Evolutionary conservation across 2,329 filamentous ascomycete genomes (phyloP), one percentile per base, ranked within the genome.

Genomic region (Xylariaceae sp.): DNA sequence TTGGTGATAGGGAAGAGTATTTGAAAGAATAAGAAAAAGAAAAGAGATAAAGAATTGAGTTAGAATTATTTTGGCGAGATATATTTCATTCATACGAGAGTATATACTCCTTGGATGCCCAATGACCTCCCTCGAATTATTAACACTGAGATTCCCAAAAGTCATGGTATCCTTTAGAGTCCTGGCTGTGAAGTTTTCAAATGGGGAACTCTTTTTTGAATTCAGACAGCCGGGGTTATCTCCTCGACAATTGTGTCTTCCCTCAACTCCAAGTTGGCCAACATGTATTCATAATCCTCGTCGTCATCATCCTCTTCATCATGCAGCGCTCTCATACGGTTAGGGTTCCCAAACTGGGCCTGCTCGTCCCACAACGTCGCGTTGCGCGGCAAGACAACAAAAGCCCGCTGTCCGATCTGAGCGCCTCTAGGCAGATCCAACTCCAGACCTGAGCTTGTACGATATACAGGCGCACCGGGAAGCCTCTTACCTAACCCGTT

Each of bases 241-340:
- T 39, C 36, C 19, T 50, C 47, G 31, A 50, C 47, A 50, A 50
- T 50, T 7, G 47, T 50, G 47, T 50, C 47, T 33, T 50, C 47
- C 17, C 47, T 21, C 16, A 50, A 19, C 11, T 50, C 47, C 47
- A 50, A 50, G 33, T 50, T 50, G 17, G 34, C 33, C 47, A 50
- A 2, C 47, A 50, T 50, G 21, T 50, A 50, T 9, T 50, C 47
- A 17, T 40, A 50, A n/a, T 50, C 47, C 33, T 50, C 47, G 1
- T 50, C 47, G 0, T 50, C 47, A 14, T 50, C 47, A 8, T 50
- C 31, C 33, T 50, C 47, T 2, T 50, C 47, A n/a, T 28, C 47
- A 6, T 29, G 23, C 4, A 50, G 19, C 33, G 19, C 47, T 6
- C 31, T 21, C n/a, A 40, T 23, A 26, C 23, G 17, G 24, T 50